Evolutionary conservation across 441 rosid species (phyloP), one percentile per base, ranked within the genome.

Genomic region (Syzygium malaccense): DNA sequence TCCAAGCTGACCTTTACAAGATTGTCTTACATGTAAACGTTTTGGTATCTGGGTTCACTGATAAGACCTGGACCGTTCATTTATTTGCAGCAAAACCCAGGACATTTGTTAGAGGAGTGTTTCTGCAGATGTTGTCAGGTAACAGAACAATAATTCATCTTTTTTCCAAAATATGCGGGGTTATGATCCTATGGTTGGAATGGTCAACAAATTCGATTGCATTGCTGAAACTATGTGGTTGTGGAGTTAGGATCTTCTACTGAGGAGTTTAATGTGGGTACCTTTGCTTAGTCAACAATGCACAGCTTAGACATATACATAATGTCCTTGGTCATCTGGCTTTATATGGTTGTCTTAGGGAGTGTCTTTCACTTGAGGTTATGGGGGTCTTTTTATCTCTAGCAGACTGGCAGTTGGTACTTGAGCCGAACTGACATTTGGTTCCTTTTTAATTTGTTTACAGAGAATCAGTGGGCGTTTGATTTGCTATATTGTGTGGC

Each of bases 401-500:
- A 23, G 48, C 20, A 20, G 83, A 23, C 51, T 37, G 51, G 49
- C n/a, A 20, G 49, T 20, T 71, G 83, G 49, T 37, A 37, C 37
- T 55, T 53, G 41, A 55, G 58, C 48, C 28, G 13, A 57, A 57
- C 12, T 85, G 86, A 55, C 48, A 32, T 55, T 25, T 85, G 30
- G 45, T 28, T 20, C 28, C 48, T 79, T 79, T 12, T 28, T 30
- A 30, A 1, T 86, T 23, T 84, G 88, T 60, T 80, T 86, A 2
- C 94, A 97, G 99, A 96, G 88, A 95, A 94, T 85, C 97, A 97
- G 89, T 95, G 97, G 98, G 97, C 98, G 7, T 96, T 97, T 88
- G 99, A 96, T 91, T 93, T 97, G 93, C 97, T 97, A 55, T 97
- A 97, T 88, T 96, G 99, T 8, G 95, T 97, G 88, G 98, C 99